Evolutionary conservation across 345 rosid species (phyloP), one percentile per base, ranked within the genome.

Genomic region (Camelina neglecta): DNA sequence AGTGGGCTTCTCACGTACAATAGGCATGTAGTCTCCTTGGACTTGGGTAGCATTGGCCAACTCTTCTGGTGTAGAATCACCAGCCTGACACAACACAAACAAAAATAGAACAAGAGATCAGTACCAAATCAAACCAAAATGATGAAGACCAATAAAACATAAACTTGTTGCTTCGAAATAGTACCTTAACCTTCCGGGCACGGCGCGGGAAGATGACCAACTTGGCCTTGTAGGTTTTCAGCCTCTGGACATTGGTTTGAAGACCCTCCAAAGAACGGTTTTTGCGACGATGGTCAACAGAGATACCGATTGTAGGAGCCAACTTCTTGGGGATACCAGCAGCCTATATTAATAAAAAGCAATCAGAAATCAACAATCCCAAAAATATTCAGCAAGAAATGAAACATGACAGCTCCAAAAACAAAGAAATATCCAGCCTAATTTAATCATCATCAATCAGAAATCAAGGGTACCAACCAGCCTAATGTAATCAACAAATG

Each of bases 201-300:
- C 89, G 86, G 61, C 93, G 88, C 31, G 96, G 96, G 93, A 90
- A 90, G 75, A 90, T 86, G 18, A 88, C 93, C 81, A 90, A 67
- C 80, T 90, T 90, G 48, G 93, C 90, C 88, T 88, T 90, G 91
- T 88, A 90, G 29, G 93, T 90, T 81, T 90, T 90, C 64, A 90
- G 82, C 88, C 96, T 87, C 86, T 90, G 93, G 71, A 86, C 85
- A 83, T 90, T 90, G 55, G 84, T 62, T 44, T 87, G 96, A 42
- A 90, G 89, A 41, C 90, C 83, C 73, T 90, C 96, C 77, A 86
- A 45, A 7, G 96, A 90, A 2, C 87, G 70, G 78, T 90, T 90
- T 81, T 79, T 88, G 60, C 92, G 86, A 1, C 93, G 87, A 53
- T 90, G 90, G 67, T 90, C 96, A 69, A 90, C 90, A 35, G 92